Evolutionary conservation across 2,329 filamentous ascomycete species (phyloP).

Genomic region (Ophiocordyceps camponoti-saundersi): DNA sequence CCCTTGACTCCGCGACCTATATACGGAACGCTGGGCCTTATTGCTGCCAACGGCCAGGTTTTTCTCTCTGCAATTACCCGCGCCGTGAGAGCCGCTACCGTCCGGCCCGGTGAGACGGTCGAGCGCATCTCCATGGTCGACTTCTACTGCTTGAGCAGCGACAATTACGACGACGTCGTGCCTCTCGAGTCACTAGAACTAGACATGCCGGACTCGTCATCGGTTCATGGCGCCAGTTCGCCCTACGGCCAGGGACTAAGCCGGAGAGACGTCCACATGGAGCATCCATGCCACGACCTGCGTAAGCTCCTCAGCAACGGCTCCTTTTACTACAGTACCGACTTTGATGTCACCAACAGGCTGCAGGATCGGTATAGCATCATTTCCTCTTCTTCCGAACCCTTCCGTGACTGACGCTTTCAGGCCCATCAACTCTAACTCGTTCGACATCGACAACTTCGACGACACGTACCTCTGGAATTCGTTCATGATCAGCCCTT

Average conservation of each 20-base stretch:
- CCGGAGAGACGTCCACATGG: slow-evolving; percentile 51
- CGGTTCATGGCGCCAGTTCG: slow-evolving; percentile 26
- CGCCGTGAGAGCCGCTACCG: slow-evolving; percentile 59
- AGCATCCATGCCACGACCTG: slow-evolving; percentile 79
- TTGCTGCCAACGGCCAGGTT: slow-evolving; percentile 68
- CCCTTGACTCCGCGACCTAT: slow-evolving; percentile 57
- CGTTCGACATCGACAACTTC: slow-evolving; percentile 82
- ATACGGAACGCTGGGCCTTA: slow-evolving; percentile 75
- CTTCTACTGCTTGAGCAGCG: slow-evolving; percentile 81
- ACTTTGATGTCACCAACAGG: slow-evolving; percentile 90
- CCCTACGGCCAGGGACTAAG: slow-evolving; percentile 29
- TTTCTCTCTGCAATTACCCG: slow-evolving; percentile 83
- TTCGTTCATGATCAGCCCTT: slow-evolving; percentile 89
- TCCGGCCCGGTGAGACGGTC: slow-evolving; percentile 76
- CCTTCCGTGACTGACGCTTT: slow-evolving; percentile 4
- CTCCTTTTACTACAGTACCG: slow-evolving; percentile 96
- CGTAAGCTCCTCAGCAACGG: slow-evolving; percentile 87
- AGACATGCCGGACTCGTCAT: slow-evolving; percentile 28
- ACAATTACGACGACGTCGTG: slow-evolving; percentile 67
- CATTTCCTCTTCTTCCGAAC: background rate
- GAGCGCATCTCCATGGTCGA: slow-evolving; percentile 76
- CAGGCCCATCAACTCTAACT: slow-evolving; percentile 56
- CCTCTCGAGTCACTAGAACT: slow-evolving; percentile 33
- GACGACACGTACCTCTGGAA: slow-evolving; percentile 95
- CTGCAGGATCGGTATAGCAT: slow-evolving; percentile 62